phyloP scores from a whole-genome alignment of 2,329 filamentous ascomycete species.

The Talaromyces amestolkiae region DNA sequence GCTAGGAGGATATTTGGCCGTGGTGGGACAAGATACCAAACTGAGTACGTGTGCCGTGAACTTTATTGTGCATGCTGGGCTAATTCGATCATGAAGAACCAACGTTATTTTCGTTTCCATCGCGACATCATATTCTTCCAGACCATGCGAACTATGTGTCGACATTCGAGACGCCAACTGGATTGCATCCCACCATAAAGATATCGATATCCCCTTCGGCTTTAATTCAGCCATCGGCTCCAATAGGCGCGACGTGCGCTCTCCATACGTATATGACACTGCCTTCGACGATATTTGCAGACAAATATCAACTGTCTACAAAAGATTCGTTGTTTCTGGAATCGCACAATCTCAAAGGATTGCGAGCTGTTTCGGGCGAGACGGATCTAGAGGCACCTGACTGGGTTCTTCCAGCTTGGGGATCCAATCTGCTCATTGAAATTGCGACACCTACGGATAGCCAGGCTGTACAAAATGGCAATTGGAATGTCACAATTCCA shows the following conservation, averaged over 20 bases:
- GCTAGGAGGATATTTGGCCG: constrained; percentile 73
- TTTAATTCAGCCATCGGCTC: constrained; percentile 49
- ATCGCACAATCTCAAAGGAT: constrained; percentile 71
- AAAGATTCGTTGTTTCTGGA: constrained; percentile 65
- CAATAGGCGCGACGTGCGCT: constrained; percentile 59
- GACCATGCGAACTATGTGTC: constrained; percentile 57
- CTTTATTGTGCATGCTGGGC: constrained; percentile 1
- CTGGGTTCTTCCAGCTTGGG: constrained; percentile 75
- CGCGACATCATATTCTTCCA: constrained; percentile 66
- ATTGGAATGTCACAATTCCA: constrained; percentile 58
- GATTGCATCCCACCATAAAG: constrained; percentile 78
- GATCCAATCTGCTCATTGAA: constrained; percentile 73
- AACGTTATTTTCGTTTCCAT: constrained; percentile 78
- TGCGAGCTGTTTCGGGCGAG: constrained; percentile 69
- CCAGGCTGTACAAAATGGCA: constrained; percentile 18
- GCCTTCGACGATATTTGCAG: constrained; percentile 76
- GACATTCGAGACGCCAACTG: constrained; percentile 67
- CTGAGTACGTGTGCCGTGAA: constrained; percentile 51
- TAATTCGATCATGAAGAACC: constrained; percentile 50
- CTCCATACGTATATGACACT: constrained; percentile 80
- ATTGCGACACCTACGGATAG: constrained; percentile 55
- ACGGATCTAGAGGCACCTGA: constrained; percentile 89
- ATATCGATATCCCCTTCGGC: constrained; percentile 57
- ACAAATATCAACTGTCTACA: constrained; percentile 74
- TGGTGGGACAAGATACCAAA: constrained; percentile 70